Evolutionary conservation across 306 rosid genomes (phyloP).

Genomic region (Quillaja saponaria): DNA sequence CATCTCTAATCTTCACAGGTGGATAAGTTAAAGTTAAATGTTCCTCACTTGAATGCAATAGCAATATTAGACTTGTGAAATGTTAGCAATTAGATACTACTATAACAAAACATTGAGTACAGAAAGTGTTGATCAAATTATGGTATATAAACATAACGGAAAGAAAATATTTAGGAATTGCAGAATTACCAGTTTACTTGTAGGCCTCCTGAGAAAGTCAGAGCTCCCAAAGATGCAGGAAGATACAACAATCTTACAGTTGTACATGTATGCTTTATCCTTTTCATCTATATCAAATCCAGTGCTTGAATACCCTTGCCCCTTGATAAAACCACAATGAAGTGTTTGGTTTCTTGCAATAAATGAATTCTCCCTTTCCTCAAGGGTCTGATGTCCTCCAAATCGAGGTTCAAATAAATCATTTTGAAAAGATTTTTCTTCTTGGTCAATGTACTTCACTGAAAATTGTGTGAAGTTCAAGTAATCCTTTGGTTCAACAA

Average conservation of each 20-base stretch:
- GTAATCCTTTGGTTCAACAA: slow-evolving; percentile 61
- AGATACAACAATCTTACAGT: slow-evolving; percentile 78
- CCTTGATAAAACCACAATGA: slow-evolving; percentile 84
- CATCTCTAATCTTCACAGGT: slow-evolving; percentile 8
- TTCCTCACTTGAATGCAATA: slow-evolving; percentile 15
- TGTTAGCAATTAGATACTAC: slow-evolving; percentile 20
- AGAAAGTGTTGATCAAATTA: not conserved
- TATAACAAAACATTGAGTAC: slow-evolving; percentile 22
- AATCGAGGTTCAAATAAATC: slow-evolving; percentile 60
- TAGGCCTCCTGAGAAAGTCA: slow-evolving; percentile 89
- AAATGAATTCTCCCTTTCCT: slow-evolving; percentile 79
- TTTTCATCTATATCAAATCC: slow-evolving; percentile 77
- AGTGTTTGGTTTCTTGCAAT: slow-evolving; percentile 65
- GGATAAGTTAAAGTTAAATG: not conserved
- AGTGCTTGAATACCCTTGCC: slow-evolving; percentile 57
- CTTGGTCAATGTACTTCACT: slow-evolving; percentile 57
- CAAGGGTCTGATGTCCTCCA: slow-evolving; percentile 83
- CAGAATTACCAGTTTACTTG: slow-evolving; percentile 66
- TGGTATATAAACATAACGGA: slow-evolving; percentile 12
- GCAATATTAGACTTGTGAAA: not conserved
- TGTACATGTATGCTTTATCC: slow-evolving; percentile 67
- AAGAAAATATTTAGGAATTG: slow-evolving; percentile 9
- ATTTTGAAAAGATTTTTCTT: slow-evolving; percentile 37
- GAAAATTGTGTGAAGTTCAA: slow-evolving; percentile 61
- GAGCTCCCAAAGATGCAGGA: slow-evolving; percentile 98